A percentile compares a stretch with the other conserved stretches of the same genome.
phyloP scores from a whole-genome alignment of 495 filamentous ascomycete genomes.

The Annulohypoxylon nitens region DNA sequence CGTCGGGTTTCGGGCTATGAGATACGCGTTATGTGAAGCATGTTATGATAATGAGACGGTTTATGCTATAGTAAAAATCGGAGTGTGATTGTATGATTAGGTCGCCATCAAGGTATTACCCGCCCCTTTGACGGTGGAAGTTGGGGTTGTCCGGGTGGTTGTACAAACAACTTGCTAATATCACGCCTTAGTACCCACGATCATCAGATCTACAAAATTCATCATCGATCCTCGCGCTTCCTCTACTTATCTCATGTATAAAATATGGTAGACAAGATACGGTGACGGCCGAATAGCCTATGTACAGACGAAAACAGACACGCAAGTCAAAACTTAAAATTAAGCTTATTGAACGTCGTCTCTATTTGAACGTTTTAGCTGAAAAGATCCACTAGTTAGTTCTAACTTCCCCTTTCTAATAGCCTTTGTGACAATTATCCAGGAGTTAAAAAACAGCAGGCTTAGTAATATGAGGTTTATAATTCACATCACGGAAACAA shows the following conservation, averaged over 20 bases:
- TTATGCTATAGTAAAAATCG: neutral
- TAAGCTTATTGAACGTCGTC: slow-evolving; percentile 2
- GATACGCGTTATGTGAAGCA: slow-evolving; percentile 3
- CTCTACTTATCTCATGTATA: neutral
- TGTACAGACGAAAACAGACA: neutral
- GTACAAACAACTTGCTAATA: neutral
- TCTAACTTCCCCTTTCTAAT: neutral
- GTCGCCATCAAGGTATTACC: neutral
- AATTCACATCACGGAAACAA: no score
- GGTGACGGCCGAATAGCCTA: neutral
- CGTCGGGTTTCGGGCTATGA: neutral
- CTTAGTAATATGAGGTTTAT: no score
- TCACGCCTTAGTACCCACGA: neutral
- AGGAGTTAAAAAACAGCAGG: neutral
- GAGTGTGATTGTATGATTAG: neutral
- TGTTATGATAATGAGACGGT: neutral
- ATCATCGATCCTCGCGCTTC: neutral
- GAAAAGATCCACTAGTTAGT: neutral
- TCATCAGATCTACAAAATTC: neutral
- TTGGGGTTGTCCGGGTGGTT: neutral
- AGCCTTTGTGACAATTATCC: neutral
- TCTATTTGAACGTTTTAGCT: neutral
- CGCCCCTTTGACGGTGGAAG: neutral
- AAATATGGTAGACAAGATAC: neutral
- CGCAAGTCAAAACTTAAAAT: neutral